Percentiles rank a stretch among this genome's conserved stretches.
Evolutionary conservation across 495 filamentous ascomycete genomes (phyloP).

Genomic region (Podospora comata): DNA sequence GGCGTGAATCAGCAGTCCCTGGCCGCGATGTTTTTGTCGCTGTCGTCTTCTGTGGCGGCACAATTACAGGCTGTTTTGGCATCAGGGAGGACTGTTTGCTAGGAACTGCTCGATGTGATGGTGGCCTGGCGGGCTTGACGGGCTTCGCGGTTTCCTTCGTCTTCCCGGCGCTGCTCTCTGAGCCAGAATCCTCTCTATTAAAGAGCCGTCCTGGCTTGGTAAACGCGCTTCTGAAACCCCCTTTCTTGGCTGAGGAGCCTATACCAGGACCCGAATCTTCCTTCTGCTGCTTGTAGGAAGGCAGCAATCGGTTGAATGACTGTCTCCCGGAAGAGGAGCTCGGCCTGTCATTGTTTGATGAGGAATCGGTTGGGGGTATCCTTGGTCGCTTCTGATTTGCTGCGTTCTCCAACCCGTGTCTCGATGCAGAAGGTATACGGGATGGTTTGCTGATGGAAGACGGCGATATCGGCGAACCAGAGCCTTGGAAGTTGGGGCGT

Average conservation of each 20-base stretch:
- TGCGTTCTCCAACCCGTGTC: constrained; percentile 26
- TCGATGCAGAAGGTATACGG: constrained; percentile 19
- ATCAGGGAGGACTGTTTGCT: constrained; percentile 26
- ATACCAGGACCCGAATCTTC: constrained; percentile 18
- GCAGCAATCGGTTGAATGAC: constrained; percentile 27
- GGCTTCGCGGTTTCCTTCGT: constrained; percentile 14
- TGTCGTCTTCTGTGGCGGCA: constrained; percentile 36
- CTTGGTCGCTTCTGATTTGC: constrained; percentile 48
- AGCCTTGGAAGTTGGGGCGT: constrained; percentile 19
- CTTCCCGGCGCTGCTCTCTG: constrained; percentile 26
- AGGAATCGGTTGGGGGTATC: constrained; percentile 29
- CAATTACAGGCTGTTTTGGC: neutral
- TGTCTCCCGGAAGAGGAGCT: constrained; percentile 21
- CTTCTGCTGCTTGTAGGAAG: constrained; percentile 22
- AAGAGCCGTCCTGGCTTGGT: constrained; percentile 30
- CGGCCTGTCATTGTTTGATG: constrained; percentile 17
- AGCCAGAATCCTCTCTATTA: constrained; percentile 31
- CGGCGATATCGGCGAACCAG: constrained; percentile 18
- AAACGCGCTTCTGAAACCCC: constrained; percentile 33
- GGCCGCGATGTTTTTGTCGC: constrained; percentile 33
- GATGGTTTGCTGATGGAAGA: constrained; percentile 8
- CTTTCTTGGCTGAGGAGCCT: constrained; percentile 30
- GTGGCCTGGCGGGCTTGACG: constrained; percentile 6
- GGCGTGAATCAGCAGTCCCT: constrained; percentile 8
- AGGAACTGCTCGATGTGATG: constrained; percentile 17